Base-by-base conservation (phyloP, 768 basidiomycete genomes). In the Neoboletus subvelutipes region DNA sequence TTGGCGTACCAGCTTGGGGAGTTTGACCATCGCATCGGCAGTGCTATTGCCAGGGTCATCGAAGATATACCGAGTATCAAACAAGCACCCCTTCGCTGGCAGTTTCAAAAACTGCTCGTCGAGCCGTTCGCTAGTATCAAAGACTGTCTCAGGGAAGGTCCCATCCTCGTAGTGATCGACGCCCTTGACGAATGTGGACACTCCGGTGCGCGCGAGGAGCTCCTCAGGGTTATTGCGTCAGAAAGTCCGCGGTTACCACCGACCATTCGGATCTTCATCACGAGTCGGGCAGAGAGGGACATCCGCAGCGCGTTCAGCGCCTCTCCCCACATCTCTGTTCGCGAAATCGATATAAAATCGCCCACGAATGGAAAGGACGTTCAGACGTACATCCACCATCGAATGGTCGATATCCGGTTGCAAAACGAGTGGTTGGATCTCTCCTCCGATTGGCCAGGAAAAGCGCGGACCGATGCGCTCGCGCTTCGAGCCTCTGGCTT, bases 181-280 rank as follows among this genome's bases (percentile, higher is more conserved):
- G 72, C 71, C 4, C 61, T 75, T 1, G 75, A 75, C 41, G 75
- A 75, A 56, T 76, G 74, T 24, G 61, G 58, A 15, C 60, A 62
- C 18, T 61, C 65, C 4, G 22, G 41, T 5, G 54, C 60, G 9
- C 65, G 73, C 17, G 62, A 67, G 24, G 69, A 66, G n/a, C 62
- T 75, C 18, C 55, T 75, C 24, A 58, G 26, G n/a, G 45, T 73
- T 5, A 51, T 75, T n/a, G 65, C 59, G 5, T 63, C 64, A 12
- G 67, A 70, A 52, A 62, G 58, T 45, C 18, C 36, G 1, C 57
- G 45, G 20, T 56, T 64, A 2, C 64, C 66, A 1, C 42, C 55
- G 1, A 75, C 65, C 3, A 39, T 75, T 40, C 70, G 69, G 13
- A 62, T 75, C 59, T 52, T 75, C 47, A 56, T 75, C 40, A 69